Evolutionary conservation across 352 stramenopile genomes (phyloP), one percentile per base, ranked within the genome.

Genomic region (Bremia lactucae): DNA sequence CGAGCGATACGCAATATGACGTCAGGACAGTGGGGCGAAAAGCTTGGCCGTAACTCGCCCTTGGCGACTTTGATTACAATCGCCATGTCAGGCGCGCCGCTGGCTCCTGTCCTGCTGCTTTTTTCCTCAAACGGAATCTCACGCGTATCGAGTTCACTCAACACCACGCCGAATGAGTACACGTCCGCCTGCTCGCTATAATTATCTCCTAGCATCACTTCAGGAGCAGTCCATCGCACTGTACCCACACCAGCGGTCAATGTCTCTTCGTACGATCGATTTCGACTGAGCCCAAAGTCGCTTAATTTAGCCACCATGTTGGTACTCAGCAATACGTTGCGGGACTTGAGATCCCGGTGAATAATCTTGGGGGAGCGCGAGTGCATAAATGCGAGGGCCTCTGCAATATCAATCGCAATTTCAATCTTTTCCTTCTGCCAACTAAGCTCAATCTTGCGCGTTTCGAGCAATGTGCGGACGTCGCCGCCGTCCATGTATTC

Each of bases 101-200:
- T 58, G 2, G 55, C 67, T 2, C 61, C 70, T 39, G 60, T 73
- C 43, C 70, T 87, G 49, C 60, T 75, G 54, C 74, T 81, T 58
- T 89, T 84, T 55, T 88, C 75, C 49, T 90, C 77, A 41, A 89
- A 93, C 39, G 80, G 80, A 41, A 93, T 90, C 62, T 88, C 77
- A 33, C 70, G 80, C 47, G 80, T 89, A 56, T 93, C 80, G 21
- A 93, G 54, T 49, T 93, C 80, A 31, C 68, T 87, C 18, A 93
- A 66, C 48, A 93, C 80, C 39, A 93, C 76, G 50, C 81, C 81
- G 40, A 85, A 94, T 58, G 81, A 91, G 71, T 89, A 94, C 36
- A 94, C 74, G 42, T 94, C 81, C 20, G 77, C 76, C 55, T 87
- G 68, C 43, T 91, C 81, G 21, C 67, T 82, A 62, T 91, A 91